A percentile compares a stretch with the other conserved stretches of the same genome.
phyloP scores from a whole-genome alignment of 495 filamentous ascomycete species.

The Saxophila tyrrhenica region DNA sequence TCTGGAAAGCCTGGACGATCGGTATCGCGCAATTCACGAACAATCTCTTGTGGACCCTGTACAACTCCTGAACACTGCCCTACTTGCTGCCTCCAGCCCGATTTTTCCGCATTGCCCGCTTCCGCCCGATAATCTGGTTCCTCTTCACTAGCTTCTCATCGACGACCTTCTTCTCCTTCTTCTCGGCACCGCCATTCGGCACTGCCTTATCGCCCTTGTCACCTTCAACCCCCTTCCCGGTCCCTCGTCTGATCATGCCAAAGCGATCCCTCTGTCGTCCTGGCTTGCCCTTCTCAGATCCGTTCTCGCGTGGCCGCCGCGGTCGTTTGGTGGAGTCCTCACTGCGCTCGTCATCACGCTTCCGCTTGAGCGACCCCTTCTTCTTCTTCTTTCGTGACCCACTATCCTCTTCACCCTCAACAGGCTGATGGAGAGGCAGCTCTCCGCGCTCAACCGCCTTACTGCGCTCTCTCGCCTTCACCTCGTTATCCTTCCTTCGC shows the following conservation, averaged over 20 bases:
- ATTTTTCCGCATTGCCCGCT: slow-evolving; percentile 46
- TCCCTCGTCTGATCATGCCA: background rate
- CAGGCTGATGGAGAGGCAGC: slow-evolving; percentile 6
- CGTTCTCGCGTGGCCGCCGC: no score
- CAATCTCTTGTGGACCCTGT: no score
- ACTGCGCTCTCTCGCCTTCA: slow-evolving; percentile 42
- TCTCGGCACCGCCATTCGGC: background rate
- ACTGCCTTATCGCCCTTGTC: background rate
- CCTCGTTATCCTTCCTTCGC: slow-evolving; percentile 60
- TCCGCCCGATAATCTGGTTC: slow-evolving; percentile 56
- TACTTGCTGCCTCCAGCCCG: no score
- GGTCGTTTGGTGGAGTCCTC: no score
- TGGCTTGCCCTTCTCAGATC: background rate
- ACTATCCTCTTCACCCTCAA: background rate
- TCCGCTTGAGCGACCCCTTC: slow-evolving; percentile 2
- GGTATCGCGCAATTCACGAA: no score
- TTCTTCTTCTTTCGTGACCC: background rate
- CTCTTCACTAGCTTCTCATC: slow-evolving; percentile 49
- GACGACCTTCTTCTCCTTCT: slow-evolving; percentile 19
- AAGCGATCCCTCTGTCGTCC: background rate
- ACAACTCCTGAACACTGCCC: no score
- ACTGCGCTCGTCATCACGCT: no score
- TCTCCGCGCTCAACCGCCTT: slow-evolving; percentile 17
- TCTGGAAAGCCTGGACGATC: no score
- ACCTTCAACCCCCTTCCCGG: background rate